Evolutionary conservation across 805 yeast species (phyloP).

Genomic region (Jamesozyma hellenica): DNA sequence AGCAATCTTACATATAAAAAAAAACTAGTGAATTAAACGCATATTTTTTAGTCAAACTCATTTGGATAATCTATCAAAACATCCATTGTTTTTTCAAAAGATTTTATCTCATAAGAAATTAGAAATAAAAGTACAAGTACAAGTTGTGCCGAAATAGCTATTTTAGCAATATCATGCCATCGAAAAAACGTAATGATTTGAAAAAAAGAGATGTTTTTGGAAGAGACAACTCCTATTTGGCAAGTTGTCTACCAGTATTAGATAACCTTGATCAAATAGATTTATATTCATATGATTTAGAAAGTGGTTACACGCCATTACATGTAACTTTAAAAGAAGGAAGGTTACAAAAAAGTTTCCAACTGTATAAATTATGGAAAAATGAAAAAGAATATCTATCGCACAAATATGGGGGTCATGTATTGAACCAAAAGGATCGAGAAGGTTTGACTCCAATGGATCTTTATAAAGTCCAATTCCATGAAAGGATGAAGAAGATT

Average conservation of each 20-base stretch:
- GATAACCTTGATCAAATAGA: constrained; percentile 24
- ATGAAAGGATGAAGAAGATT: constrained; percentile 3
- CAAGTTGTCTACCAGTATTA: constrained; percentile 14
- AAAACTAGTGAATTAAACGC: no score
- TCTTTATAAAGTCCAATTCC: constrained; percentile 30
- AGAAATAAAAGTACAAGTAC: no score
- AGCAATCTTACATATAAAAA: no score
- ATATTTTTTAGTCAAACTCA: no score
- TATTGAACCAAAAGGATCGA: constrained; percentile 49
- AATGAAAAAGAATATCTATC: constrained; percentile 15
- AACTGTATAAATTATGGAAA: constrained; percentile 23
- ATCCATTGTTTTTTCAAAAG: no score
- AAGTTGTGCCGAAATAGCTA: no score
- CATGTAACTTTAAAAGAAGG: constrained; percentile 46
- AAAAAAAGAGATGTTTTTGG: constrained; percentile 57
- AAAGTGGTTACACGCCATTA: constrained; percentile 73
- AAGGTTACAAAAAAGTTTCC: constrained; percentile 24
- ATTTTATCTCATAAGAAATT: no score
- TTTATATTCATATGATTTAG: constrained; percentile 45
- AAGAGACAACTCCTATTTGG: constrained; percentile 31
- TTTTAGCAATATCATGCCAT: constrained; percentile 10
- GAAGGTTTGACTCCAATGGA: constrained; percentile 67
- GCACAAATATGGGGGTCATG: constrained; percentile 17
- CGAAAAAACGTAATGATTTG: constrained; percentile 5
- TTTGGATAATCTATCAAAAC: no score